Conservation (phyloP, 352 stramenopile genomes). For the Phytophthora vignae region DNA sequence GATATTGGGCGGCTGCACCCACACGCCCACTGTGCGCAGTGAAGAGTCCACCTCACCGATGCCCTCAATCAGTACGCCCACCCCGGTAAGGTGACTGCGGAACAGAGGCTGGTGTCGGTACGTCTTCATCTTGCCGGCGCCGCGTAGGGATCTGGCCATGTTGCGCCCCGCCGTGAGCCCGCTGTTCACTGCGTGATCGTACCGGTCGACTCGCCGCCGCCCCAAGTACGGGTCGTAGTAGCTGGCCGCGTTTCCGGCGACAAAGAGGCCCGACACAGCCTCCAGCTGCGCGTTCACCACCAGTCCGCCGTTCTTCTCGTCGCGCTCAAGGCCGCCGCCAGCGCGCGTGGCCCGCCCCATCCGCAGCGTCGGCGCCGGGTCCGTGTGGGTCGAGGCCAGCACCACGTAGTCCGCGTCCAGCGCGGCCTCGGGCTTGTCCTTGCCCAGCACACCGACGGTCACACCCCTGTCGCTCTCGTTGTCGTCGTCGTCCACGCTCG, state of each 20-base stretch:
- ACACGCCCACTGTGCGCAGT: conserved; percentile 82
- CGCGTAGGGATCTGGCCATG: conserved; percentile 73
- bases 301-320: conserved; percentile 89
- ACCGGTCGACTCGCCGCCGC: conserved; percentile 88
- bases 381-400: conserved; percentile 92
- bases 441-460: conserved; percentile 69
- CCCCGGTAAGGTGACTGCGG: conserved; percentile 74
- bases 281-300: conserved; percentile 93
- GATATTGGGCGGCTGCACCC: conserved; percentile 65
- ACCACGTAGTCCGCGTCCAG: conserved; percentile 92
- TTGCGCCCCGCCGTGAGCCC: conserved; percentile 89
- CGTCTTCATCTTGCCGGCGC: conserved; percentile 70
- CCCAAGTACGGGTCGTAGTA: conserved; percentile 92
- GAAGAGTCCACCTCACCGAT: conserved; percentile 89
- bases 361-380: conserved; percentile 67
- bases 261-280: conserved; percentile 90
- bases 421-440: conserved; percentile 62
- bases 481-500: conserved; percentile 54
- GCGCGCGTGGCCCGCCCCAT: conserved; percentile 59
- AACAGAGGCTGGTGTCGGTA: conserved; percentile 93
- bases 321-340: conserved; percentile 79
- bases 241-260: conserved; percentile 89
- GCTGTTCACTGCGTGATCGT: conserved; percentile 94
- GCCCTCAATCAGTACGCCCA: conserved; percentile 83
- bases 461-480: conserved; percentile 46